Base-by-base conservation (phyloP, 2,329 filamentous ascomycete species). In the Dryadomyces quercivorus region DNA sequence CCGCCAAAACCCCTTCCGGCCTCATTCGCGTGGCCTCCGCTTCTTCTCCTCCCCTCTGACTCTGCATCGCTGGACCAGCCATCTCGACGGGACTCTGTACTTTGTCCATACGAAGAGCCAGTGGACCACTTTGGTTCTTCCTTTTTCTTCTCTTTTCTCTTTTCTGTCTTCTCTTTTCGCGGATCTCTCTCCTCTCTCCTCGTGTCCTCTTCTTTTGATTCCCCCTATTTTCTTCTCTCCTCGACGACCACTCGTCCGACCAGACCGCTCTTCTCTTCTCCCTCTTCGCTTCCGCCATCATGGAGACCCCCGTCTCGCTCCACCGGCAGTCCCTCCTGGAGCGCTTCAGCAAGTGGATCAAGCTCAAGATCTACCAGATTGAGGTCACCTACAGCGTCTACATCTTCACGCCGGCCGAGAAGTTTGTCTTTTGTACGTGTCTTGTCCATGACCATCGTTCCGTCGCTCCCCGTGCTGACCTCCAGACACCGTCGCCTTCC, bases 331-430 rank as follows among this genome's bases (percentile, higher is more conserved):
- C 70, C 49, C 60, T 62, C 50, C 63, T 77, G 62, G 71, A 75
- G 60, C 68, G 71, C 48, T 76, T 94, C 63, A 80, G 88, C 60
- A 84, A 85, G 69, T 96, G 91, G 89, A 77, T 97, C 61, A 84
- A 90, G 70, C 81, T 91, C 70, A 98, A 98, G 78, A 84, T 91
- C 68, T 96, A 97, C 76, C 93, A 97, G 75, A 90, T 97, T 68
- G 93, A 98, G 74, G 92, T 97, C 68, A 96, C 92, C 13, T 93
- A 94, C 71, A 86, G 87, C 58, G 80, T 97, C 26, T 97, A 98
- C 77, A 97, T 98, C 87, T 85, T 96, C 63, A 96, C 91, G 42
- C 86, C 90, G 1, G 90, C 86, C 52, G 93, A 98, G 75, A 95
- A 95, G 70, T 92, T 95, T 71, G 85, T 95, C 63, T 95, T 97